Base-by-base conservation (phyloP, 805 yeast species). In the Scheffersomyces lignosus region DNA sequence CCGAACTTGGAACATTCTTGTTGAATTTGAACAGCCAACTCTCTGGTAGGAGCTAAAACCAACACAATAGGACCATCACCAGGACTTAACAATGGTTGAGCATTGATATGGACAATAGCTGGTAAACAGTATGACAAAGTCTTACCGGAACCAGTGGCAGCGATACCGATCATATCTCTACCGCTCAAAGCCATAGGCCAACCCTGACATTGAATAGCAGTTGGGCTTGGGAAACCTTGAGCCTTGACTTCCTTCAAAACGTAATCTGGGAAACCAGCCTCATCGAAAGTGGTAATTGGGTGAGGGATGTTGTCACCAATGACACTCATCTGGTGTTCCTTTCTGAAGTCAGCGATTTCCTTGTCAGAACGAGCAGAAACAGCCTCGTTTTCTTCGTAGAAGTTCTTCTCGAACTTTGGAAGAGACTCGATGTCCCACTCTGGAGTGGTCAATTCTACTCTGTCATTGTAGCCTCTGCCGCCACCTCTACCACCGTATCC, bases 181-280 rank as follows among this genome's bases (percentile, higher is more conserved):
- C 99, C 99, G 54, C 91, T 81, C 41, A 90, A 75, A 58, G 99
- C 99, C 99, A 93, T 93, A 47, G 99, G 99, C 99, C 99, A 93
- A 74, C 99, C 99, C 75, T 93, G 99, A 69, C 96, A 88, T 74
- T 93, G 99, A 59, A 93, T 93, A 49, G 88, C 89, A 39, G 99
- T 93, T 55, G 99, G 99, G 48, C 73, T 78, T 38, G 83, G 93
- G 73, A 93, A 93, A 44, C 98, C 98, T 69, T 87, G 89, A 42
- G 81, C 81, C 68, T 85, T 79, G 53, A 93, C 90, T 75, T 91
- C 96, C 41, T 68, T 73, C 59, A 93, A 75, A 30, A 91, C 97
- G 62, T 91, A 90, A 53, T 81, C 86, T 49, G 99, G 99, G 78
- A 93, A 91, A 32, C 97, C 97, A 59, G 96, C 96, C 74, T 93